phyloP scores from a whole-genome alignment of 2,329 filamentous ascomycete species.

The Beauveria varroae region DNA sequence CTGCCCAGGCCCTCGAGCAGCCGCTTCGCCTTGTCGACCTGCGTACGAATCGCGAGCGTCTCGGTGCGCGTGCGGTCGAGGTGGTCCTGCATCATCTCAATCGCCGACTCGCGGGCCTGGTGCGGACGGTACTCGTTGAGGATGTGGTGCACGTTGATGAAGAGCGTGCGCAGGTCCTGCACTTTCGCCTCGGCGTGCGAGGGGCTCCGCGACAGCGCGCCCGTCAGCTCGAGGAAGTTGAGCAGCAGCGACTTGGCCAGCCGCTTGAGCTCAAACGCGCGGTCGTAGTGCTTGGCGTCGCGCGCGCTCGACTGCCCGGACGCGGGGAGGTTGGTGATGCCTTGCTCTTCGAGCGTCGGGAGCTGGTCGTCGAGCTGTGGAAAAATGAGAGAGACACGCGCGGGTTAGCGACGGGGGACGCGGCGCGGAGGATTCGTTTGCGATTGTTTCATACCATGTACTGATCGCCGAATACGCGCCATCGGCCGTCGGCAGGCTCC shows the following conservation, averaged over 20 bases:
- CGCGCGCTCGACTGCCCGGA: conserved; percentile 33
- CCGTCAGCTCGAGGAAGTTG: conserved; percentile 80
- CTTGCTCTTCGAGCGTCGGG: conserved; percentile 60
- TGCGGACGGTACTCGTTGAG: conserved; percentile 93
- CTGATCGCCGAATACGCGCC: conserved; percentile 64
- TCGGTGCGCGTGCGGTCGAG: conserved; percentile 65
- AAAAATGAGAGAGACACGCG: background rate
- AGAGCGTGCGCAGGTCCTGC: conserved; percentile 69
- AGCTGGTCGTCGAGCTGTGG: conserved; percentile 51
- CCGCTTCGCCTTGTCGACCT: conserved; percentile 64
- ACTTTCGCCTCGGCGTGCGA: conserved; percentile 60
- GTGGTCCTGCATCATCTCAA: conserved; percentile 80
- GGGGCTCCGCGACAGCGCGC: conserved; percentile 30
- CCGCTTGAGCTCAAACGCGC: conserved; percentile 62
- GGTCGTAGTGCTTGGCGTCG: conserved; percentile 51
- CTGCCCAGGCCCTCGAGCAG: conserved; percentile 63
- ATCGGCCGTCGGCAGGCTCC: conserved; percentile 62
- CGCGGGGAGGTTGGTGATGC: conserved; percentile 57
- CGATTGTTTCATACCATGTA: conserved; percentile 40
- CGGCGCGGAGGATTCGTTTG: background rate
- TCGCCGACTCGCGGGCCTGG: conserved; percentile 82
- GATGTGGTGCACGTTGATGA: conserved; percentile 87
- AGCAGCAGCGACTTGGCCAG: conserved; percentile 79
- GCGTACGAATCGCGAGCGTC: conserved; percentile 59
- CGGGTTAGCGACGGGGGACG: background rate